phyloP scores from a whole-genome alignment of 2,329 filamentous ascomycete genomes.

The Bimuria novae-zelandiae region DNA sequence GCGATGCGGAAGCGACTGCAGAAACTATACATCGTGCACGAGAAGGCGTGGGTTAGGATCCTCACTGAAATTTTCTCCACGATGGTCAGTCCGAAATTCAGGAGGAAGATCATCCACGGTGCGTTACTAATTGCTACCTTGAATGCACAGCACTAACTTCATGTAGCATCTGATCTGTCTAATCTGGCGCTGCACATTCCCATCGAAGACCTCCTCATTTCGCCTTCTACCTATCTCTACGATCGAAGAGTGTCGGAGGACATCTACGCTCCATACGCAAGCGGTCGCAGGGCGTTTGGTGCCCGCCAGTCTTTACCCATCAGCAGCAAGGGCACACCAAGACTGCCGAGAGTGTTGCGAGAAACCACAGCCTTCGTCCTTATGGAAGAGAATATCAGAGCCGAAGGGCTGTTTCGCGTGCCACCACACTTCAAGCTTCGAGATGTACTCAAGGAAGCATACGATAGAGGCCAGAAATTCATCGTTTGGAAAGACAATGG shows the following conservation, averaged over 20 bases:
- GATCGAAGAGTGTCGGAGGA: slow-evolving; percentile 56
- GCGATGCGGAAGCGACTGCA: slow-evolving; percentile 61
- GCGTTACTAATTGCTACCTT: slow-evolving; percentile 19
- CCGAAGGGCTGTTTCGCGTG: slow-evolving; percentile 60
- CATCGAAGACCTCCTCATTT: slow-evolving; percentile 59
- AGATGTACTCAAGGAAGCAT: slow-evolving; percentile 58
- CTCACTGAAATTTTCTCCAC: slow-evolving; percentile 61
- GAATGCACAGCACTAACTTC: slow-evolving; percentile 16
- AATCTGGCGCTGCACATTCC: slow-evolving; percentile 56
- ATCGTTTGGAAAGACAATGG: slow-evolving; percentile 57
- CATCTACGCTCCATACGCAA: slow-evolving; percentile 54
- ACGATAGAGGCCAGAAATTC: slow-evolving; percentile 59
- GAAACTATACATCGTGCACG: slow-evolving; percentile 62
- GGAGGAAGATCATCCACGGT: slow-evolving; percentile 62
- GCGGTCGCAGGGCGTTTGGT: slow-evolving; percentile 53
- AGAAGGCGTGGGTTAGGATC: slow-evolving; percentile 61
- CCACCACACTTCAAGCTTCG: slow-evolving; percentile 56
- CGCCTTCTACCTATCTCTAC: slow-evolving; percentile 58
- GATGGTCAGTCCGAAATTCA: slow-evolving; percentile 61
- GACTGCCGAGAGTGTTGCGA: slow-evolving; percentile 57
- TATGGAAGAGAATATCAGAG: slow-evolving; percentile 52
- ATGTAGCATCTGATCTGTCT: slow-evolving; percentile 54
- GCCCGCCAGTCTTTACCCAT: slow-evolving; percentile 55
- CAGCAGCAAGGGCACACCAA: slow-evolving; percentile 49
- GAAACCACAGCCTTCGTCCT: slow-evolving; percentile 59